Base-by-base conservation (phyloP, 768 basidiomycete species). In the Tulasnella sp. region DNA sequence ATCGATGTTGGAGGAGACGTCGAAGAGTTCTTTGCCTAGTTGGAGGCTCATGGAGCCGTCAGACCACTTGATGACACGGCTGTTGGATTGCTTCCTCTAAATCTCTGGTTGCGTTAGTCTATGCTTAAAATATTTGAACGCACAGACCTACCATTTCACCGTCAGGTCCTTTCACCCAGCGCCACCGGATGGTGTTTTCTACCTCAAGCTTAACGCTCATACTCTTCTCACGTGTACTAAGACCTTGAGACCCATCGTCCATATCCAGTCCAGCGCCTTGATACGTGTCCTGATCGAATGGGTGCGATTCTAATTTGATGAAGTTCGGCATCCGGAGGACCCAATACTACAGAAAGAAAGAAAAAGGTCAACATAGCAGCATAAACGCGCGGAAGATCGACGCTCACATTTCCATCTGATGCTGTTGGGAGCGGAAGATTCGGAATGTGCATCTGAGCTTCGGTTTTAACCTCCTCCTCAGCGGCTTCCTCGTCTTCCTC, bases 121-220 rank as follows among this genome's bases (percentile, higher is more conserved):
- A 42, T 59, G 61, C 58, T 46, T 31, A 48, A 31, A 59, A 25
- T 22, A 30, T 38, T 29, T 38, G 48, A 65, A 48, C 56, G 55
- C 21, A 43, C 9, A n/a, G 49, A 77, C 88, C 74, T 66, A 93
- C 93, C 66, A 88, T 85, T 66, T 81, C 73, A 4, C 84, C 88
- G 42, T 76, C 73, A 59, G 78, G 78, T 63, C 87, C 86, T 68
- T 85, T 87, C 1, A 77, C 76, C 96, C 96, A 99, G 65, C 84
- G 82, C 96, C 96, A 99, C 41, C 96, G 80, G 19, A 98, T 77
- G 4, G 92, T 93, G 70, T 96, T 96, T 74, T 92, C 89, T 7
- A 96, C 88, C 64, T 87, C 85, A 50, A 89, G 78, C 68, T 89
- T 91, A 66, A 89, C 84, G 45, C 81, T 77, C 83, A 87, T 87